phyloP scores from a whole-genome alignment of 352 stramenopile species.

The Pythium guiyangense region DNA sequence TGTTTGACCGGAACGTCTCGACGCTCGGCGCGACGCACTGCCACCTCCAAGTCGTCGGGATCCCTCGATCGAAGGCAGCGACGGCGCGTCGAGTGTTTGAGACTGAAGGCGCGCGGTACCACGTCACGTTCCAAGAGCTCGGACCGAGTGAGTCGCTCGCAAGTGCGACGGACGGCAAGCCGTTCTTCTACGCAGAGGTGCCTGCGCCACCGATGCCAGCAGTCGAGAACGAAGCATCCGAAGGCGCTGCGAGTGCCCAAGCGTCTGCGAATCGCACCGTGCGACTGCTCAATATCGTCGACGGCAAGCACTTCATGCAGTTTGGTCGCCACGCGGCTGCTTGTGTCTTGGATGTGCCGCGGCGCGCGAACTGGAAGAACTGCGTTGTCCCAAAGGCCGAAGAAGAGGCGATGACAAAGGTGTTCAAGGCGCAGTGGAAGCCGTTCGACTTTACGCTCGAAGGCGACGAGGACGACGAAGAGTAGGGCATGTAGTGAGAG shows the following conservation, averaged over 20 bases:
- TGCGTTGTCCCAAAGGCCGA: slow-evolving; percentile 73
- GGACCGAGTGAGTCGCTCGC: slow-evolving; percentile 29
- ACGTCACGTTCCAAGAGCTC: slow-evolving; percentile 61
- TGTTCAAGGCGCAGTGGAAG: slow-evolving; percentile 61
- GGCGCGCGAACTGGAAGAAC: slow-evolving; percentile 78
- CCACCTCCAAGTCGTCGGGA: slow-evolving; percentile 67
- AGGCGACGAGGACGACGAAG: slow-evolving; percentile 29
- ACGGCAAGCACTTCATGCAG: slow-evolving; percentile 81
- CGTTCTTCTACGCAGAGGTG: slow-evolving; percentile 67
- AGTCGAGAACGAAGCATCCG: slow-evolving; percentile 24
- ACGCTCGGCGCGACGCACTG: slow-evolving; percentile 71
- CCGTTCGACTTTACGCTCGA: slow-evolving; percentile 70
- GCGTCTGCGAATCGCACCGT: slow-evolving; percentile 1
- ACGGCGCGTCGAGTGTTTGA: slow-evolving; percentile 44
- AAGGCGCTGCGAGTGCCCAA: too few relatives aligned
- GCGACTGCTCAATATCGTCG: slow-evolving; percentile 55
- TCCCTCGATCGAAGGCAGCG: slow-evolving; percentile 42
- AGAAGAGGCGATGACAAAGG: slow-evolving; percentile 59
- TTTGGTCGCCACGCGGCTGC: slow-evolving; percentile 69
- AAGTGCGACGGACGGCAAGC: slow-evolving; percentile 30
- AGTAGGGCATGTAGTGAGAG: not conserved
- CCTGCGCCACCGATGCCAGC: slow-evolving; percentile 13
- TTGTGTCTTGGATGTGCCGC: slow-evolving; percentile 57
- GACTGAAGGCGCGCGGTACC: slow-evolving; percentile 66
- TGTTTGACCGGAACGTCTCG: slow-evolving; percentile 76